phyloP scores from a whole-genome alignment of 805 yeast species.

The Candida suzukii region DNA sequence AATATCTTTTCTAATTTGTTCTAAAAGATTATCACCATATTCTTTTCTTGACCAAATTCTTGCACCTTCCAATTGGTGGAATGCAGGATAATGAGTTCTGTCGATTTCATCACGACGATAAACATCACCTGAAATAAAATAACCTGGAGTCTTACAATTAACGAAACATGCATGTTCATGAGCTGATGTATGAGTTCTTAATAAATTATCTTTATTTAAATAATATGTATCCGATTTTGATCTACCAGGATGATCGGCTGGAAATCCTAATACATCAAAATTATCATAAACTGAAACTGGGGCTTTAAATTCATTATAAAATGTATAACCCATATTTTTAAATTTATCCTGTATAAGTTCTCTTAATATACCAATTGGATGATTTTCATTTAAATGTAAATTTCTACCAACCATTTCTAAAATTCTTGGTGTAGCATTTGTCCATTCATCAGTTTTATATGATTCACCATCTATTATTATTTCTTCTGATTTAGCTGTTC shows the following conservation, averaged over 20 bases:
- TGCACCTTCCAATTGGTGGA: conserved; percentile 98
- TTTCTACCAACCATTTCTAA: conserved; percentile 61
- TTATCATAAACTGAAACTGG: conserved; percentile 77
- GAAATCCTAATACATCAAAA: conserved; percentile 89
- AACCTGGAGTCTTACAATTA: conserved; percentile 67
- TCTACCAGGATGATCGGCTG: conserved; percentile 88
- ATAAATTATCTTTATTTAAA: conserved; percentile 59
- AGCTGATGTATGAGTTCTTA: conserved; percentile 95
- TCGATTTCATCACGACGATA: conserved; percentile 94
- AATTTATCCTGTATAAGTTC: conserved; percentile 66
- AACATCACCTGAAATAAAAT: conserved; percentile 90
- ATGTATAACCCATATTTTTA: conserved; percentile 60
- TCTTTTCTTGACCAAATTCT: conserved; percentile 64
- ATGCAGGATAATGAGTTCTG: conserved; percentile 92
- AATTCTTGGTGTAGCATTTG: conserved; percentile 78
- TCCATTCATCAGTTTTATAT: conserved; percentile 66
- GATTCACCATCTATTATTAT: conserved; percentile 39
- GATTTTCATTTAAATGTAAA: conserved; percentile 65
- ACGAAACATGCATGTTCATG: conserved; percentile 87
- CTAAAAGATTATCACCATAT: conserved; percentile 27
- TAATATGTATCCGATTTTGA: conserved; percentile 91
- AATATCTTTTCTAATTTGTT: conserved; percentile 50
- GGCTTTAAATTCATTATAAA: conserved; percentile 75
- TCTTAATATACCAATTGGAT: conserved; percentile 86
- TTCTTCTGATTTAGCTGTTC: conserved; percentile 17